phyloP scores from a whole-genome alignment of 495 filamentous ascomycete genomes.

The Oidiodendron maius region DNA sequence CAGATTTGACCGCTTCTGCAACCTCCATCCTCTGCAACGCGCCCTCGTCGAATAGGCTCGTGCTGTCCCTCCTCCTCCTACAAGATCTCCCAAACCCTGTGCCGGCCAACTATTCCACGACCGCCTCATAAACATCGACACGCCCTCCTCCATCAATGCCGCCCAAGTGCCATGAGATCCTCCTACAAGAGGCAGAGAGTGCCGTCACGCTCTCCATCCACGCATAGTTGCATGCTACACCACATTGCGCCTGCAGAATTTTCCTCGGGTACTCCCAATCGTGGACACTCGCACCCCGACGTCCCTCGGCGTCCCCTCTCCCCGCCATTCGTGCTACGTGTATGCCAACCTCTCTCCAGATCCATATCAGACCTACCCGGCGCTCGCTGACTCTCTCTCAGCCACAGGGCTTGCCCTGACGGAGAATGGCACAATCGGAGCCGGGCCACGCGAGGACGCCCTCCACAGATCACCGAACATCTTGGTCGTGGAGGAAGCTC shows the following conservation, averaged over 20 bases:
- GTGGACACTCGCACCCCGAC: slow-evolving; percentile 8
- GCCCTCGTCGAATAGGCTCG: neutral
- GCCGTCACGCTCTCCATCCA: slow-evolving; percentile 11
- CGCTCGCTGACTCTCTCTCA: slow-evolving; percentile 8
- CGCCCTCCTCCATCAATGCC: neutral
- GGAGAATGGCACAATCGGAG: slow-evolving; percentile 21
- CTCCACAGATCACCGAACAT: slow-evolving; percentile 17
- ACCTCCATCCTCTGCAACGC: slow-evolving; percentile 1
- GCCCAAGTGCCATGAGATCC: slow-evolving; percentile 19
- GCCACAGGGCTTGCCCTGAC: slow-evolving; percentile 13
- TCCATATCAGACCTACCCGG: neutral
- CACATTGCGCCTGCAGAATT: slow-evolving; percentile 5
- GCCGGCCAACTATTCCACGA: slow-evolving; percentile 6
- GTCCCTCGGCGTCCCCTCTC: slow-evolving; percentile 4
- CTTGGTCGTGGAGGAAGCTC: slow-evolving; percentile 27
- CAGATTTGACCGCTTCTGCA: slow-evolving; percentile 1
- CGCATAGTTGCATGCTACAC: slow-evolving; percentile 14
- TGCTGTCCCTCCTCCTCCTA: neutral
- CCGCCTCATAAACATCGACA: slow-evolving; percentile 9
- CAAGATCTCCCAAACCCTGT: neutral
- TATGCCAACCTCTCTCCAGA: neutral
- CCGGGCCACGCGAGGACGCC: slow-evolving; percentile 16
- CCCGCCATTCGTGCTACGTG: neutral
- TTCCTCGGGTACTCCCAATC: neutral
- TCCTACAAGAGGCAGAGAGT: slow-evolving; percentile 14